phyloP scores from a whole-genome alignment of 768 basidiomycete genomes.

The Dacryopinax spathularia region DNA sequence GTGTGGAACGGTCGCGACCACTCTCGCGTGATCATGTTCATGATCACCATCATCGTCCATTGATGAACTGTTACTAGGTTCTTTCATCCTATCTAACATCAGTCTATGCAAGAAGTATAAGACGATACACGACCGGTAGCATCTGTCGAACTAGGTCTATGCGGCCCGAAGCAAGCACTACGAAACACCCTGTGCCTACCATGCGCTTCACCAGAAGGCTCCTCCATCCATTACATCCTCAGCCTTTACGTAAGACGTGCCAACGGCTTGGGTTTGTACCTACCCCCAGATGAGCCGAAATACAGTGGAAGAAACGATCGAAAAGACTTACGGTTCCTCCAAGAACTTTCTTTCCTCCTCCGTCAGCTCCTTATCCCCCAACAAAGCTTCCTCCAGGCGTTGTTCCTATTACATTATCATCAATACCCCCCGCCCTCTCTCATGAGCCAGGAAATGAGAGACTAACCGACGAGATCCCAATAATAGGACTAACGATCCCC shows the following conservation, averaged over 20 bases:
- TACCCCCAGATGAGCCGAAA: background rate
- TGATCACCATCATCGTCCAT: no score
- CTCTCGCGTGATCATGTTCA: no score
- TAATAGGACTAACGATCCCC: conserved; percentile 32
- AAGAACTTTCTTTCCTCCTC: conserved; percentile 22
- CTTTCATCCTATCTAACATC: no score
- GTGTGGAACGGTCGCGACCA: no score
- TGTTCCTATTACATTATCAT: conserved; percentile 4
- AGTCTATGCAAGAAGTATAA: no score
- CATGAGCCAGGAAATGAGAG: background rate
- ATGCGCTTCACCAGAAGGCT: no score
- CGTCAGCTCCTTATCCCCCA: conserved; percentile 17
- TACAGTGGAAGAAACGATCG: background rate
- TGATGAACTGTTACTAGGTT: no score
- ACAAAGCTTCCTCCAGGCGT: conserved; percentile 22
- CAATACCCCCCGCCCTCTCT: background rate
- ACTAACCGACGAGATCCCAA: conserved; percentile 26
- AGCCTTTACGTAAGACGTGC: background rate
- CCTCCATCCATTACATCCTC: background rate
- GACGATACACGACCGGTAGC: no score
- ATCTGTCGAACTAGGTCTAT: no score
- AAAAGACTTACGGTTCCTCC: conserved; percentile 18
- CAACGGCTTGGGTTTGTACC: background rate
- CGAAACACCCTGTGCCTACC: no score
- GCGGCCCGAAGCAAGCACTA: no score